Evolutionary conservation across 2,329 filamentous ascomycete species (phyloP).

Genomic region (Nemania sp.): DNA sequence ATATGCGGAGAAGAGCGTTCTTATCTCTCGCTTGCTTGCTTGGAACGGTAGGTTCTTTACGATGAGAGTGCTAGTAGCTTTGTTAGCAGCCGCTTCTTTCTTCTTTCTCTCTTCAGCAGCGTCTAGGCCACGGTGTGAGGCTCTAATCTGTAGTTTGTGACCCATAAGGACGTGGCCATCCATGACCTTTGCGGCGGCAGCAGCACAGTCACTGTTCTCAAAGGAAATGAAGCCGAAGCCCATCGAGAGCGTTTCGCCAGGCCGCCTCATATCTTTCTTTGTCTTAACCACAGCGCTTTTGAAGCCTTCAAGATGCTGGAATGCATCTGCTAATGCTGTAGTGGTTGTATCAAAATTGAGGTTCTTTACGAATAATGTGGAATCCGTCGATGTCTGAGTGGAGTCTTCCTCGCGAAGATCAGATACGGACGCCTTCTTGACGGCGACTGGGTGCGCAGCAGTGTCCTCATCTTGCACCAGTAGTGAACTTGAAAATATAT

Average conservation of each 20-base stretch:
- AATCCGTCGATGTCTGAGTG: constrained; percentile 57
- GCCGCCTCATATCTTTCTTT: constrained; percentile 88
- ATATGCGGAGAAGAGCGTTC: constrained; percentile 81
- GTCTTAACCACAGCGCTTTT: constrained; percentile 89
- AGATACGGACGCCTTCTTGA: constrained; percentile 66
- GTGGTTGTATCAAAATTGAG: constrained; percentile 89
- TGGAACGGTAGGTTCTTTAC: constrained; percentile 99
- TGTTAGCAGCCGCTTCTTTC: constrained; percentile 81
- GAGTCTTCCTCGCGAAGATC: constrained; percentile 63
- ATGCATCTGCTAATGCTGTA: constrained; percentile 73
- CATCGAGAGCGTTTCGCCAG: constrained; percentile 89
- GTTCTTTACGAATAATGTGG: constrained; percentile 91
- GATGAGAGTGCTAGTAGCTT: constrained; percentile 80
- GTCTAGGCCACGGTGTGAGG: constrained; percentile 84
- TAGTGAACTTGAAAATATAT: constrained; percentile 63
- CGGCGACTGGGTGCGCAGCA: constrained; percentile 42
- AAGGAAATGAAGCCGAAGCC: constrained; percentile 97
- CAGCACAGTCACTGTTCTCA: constrained; percentile 73
- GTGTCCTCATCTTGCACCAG: constrained; percentile 30
- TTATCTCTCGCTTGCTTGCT: constrained; percentile 88
- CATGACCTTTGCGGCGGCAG: constrained; percentile 81
- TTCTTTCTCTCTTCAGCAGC: constrained; percentile 83
- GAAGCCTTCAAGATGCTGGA: constrained; percentile 83
- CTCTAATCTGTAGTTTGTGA: constrained; percentile 81
- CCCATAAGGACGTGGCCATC: constrained; percentile 85